phyloP scores from a whole-genome alignment of 495 filamentous ascomycete genomes.

The Neurospora sp. region DNA sequence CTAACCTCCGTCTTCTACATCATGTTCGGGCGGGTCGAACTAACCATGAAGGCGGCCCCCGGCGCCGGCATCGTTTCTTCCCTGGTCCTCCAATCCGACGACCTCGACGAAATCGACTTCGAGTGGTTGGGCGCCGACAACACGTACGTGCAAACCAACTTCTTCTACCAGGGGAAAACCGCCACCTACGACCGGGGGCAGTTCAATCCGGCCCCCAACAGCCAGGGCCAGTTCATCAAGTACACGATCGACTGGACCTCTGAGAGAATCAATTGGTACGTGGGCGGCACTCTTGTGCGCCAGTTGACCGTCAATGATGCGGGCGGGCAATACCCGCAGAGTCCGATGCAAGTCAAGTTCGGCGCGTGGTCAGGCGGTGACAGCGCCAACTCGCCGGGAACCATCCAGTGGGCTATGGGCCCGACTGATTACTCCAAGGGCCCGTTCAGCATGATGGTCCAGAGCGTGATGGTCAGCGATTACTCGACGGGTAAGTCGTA shows the following conservation, averaged over 20 bases:
- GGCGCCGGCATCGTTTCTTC: constrained; percentile 72
- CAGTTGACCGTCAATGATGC: constrained; percentile 50
- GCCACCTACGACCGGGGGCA: constrained; percentile 62
- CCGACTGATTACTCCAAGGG: constrained; percentile 67
- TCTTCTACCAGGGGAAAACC: constrained; percentile 84
- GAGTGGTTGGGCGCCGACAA: constrained; percentile 63
- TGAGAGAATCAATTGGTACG: constrained; percentile 68
- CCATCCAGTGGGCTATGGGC: constrained; percentile 81
- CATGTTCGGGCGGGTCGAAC: constrained; percentile 71
- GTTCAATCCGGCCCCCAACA: constrained; percentile 52
- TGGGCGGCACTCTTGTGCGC: constrained; percentile 62
- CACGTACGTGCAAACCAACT: constrained; percentile 74
- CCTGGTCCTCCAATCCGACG: constrained; percentile 79
- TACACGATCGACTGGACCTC: constrained; percentile 87
- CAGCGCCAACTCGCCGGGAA: constrained; percentile 56
- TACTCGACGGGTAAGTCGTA: constrained; percentile 86
- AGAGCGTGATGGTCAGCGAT: constrained; percentile 67
- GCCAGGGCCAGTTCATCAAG: constrained; percentile 63
- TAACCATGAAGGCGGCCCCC: constrained; percentile 59
- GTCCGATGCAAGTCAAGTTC: constrained; percentile 77
- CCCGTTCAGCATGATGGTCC: constrained; percentile 78
- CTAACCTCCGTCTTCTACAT: constrained; percentile 70
- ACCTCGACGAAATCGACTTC: constrained; percentile 92
- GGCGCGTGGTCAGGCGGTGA: constrained; percentile 88
- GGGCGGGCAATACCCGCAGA: constrained; percentile 73